A percentile compares a stretch with the other conserved stretches of the same genome.
Conservation (phyloP, 768 basidiomycete species). For the Cytidiella melzeri region DNA sequence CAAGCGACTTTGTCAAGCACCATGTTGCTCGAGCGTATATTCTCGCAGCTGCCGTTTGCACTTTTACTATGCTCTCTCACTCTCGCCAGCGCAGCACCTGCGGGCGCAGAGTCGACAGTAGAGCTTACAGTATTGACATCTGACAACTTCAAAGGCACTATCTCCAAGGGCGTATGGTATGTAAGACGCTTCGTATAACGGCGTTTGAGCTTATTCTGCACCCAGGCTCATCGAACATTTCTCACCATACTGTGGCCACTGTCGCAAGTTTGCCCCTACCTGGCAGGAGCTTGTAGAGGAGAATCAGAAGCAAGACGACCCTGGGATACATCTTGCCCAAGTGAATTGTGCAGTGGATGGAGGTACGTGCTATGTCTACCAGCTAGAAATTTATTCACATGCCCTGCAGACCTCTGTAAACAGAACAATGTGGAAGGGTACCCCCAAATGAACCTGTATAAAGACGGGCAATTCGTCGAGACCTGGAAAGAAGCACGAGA, state of each 20-base stretch:
- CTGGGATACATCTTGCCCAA: constrained; percentile 64
- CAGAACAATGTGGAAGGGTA: constrained; percentile 65
- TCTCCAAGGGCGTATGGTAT: constrained; percentile 56
- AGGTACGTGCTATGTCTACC: constrained; percentile 41
- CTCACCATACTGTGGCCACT: constrained; percentile 83
- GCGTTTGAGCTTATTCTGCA: not conserved
- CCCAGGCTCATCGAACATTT: constrained; percentile 78
- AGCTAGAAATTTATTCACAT: not conserved
- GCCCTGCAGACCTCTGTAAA: constrained; percentile 64
- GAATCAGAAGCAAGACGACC: constrained; percentile 38
- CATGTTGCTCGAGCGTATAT: constrained; percentile 9
- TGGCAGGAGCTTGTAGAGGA: constrained; percentile 67
- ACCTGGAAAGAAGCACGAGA: constrained; percentile 50
- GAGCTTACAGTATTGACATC: constrained; percentile 42
- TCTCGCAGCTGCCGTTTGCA: constrained; percentile 16
- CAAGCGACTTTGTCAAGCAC: not conserved
- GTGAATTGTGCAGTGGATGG: constrained; percentile 76
- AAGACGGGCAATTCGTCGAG: constrained; percentile 55
- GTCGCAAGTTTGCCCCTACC: constrained; percentile 70
- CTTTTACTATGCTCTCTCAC: constrained; percentile 20
- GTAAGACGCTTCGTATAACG: constrained; percentile 9
- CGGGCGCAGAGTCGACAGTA: constrained; percentile 17
- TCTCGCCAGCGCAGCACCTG: constrained; percentile 19
- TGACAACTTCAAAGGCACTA: constrained; percentile 49
- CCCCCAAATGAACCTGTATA: constrained; percentile 71